Percentiles rank a stretch among this genome's conserved stretches.
Evolutionary conservation across 768 basidiomycete species (phyloP).

Genomic region (Serendipita indica): DNA sequence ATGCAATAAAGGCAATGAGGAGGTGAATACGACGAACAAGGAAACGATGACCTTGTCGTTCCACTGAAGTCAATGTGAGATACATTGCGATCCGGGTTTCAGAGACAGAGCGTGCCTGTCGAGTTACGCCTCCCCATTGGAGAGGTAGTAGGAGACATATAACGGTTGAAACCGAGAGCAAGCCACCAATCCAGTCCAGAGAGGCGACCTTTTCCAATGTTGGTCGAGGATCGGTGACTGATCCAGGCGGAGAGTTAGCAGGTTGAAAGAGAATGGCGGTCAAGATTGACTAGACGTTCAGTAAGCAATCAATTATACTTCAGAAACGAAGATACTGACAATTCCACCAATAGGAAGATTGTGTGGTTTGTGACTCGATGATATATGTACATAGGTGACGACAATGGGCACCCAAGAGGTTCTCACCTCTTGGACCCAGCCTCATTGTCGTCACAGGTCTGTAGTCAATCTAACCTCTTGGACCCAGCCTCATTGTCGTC

Average conservation of each 20-base stretch:
- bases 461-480: too few relatives aligned
- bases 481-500: too few relatives aligned
- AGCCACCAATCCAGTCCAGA: slow-evolving; percentile 29
- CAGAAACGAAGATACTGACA: too few relatives aligned
- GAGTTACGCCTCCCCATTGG: slow-evolving; percentile 33
- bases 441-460: too few relatives aligned
- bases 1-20: slow-evolving; percentile 22
- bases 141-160: slow-evolving; percentile 30
- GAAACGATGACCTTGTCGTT: slow-evolving; percentile 24
- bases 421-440: too few relatives aligned
- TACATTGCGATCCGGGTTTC: too few relatives aligned
- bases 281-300: background rate
- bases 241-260: background rate
- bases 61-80: too few relatives aligned
- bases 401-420: too few relatives aligned
- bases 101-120: too few relatives aligned
- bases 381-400: too few relatives aligned
- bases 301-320: background rate
- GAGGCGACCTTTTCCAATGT: slow-evolving; percentile 14
- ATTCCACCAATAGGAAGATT: background rate
- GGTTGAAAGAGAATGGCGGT: background rate
- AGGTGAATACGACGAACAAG: slow-evolving; percentile 18
- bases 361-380: too few relatives aligned
- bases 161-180: slow-evolving; percentile 24
- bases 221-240: background rate